Base-by-base conservation (phyloP, 140 eudicot species). In the Anethum foeniculum region DNA sequence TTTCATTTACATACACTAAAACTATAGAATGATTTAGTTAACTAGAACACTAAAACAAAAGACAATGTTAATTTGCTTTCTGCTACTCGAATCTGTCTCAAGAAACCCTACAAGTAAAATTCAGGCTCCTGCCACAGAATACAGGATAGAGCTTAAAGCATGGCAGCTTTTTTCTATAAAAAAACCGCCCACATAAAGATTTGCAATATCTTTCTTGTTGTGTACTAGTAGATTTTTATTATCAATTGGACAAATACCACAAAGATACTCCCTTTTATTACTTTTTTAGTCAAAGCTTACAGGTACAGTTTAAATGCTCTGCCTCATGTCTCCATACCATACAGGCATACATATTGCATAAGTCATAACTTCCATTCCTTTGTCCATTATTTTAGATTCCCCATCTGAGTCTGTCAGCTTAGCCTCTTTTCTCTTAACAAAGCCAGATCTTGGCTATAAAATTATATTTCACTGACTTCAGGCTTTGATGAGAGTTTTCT, bases 261-360 rank as follows among this genome's bases (percentile, higher is more conserved):
- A 67, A 67, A 67, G 30, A 43, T 27, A 30, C 38, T 13, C 43
- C 38, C 43, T 67, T 65, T 67, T 27, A 3, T 67, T 67, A 67
- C 73, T 13, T 67, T 67, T 67, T 67, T 67, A 67, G 73, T 67
- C 73, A 67, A 67, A 67, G 38, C 36, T 65, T 65, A 25, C 39
- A 28, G 71, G 36, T 28, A 28, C 38, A 65, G 39, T 67, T 27
- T 67, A 67, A 67, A 67, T 67, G 41, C 73, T 67, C 73, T 67
- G 73, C 73, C 73, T 27, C 39, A 30, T 27, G 73, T 30, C 73
- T 43, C 73, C 69, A 60, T 60, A 60, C 69, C 69, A n/a, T 10
- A 60, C 69, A 60, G 34, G 6, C 15, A 10, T 60, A 9, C 69
- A 60, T 25, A 60, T 60, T 60, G 13, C 69, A 60, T 0, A 67